A percentile compares a stretch with the other conserved stretches of the same genome.
Conservation (phyloP, 1,284 basidiomycete species). For the Grifola frondosa region DNA sequence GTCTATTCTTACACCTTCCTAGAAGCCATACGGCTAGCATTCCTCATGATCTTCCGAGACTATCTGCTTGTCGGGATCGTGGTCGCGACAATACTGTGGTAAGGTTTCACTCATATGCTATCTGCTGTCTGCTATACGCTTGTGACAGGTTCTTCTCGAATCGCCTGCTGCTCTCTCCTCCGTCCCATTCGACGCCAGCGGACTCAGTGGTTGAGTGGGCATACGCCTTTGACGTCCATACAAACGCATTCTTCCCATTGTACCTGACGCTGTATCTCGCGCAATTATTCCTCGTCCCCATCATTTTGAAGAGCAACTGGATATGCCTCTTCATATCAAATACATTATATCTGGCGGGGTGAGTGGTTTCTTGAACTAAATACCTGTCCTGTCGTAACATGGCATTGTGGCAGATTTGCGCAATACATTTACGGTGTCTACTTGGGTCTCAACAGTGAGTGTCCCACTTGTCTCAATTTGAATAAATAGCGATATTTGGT, state of each 20-base stretch:
- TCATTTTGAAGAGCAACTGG: constrained; percentile 85
- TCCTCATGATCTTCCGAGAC: constrained; percentile 85
- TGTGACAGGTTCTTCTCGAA: constrained; percentile 67
- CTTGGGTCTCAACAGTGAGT: constrained; percentile 78
- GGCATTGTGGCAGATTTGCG: constrained; percentile 51
- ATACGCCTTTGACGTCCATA: constrained; percentile 94
- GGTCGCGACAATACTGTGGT: constrained; percentile 81
- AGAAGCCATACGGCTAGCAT: constrained; percentile 60
- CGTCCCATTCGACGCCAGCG: constrained; percentile 68
- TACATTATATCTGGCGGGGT: constrained; percentile 86
- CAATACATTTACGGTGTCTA: constrained; percentile 93
- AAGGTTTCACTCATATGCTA: constrained; percentile 20
- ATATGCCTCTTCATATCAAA: constrained; percentile 92
- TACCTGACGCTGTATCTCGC: constrained; percentile 86
- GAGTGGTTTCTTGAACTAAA: constrained; percentile 30
- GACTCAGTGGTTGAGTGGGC: constrained; percentile 86
- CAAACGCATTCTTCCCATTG: constrained; percentile 91
- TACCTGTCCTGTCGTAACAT: neutral
- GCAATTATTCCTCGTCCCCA: constrained; percentile 80
- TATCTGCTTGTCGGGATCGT: constrained; percentile 76
- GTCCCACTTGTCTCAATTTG: neutral
- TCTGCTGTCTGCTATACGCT: neutral
- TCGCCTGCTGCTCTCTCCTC: constrained; percentile 65
- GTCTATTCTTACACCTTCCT: constrained; percentile 68
- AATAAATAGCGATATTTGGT: constrained; percentile 3